Evolutionary conservation across 768 basidiomycete species (phyloP), one percentile per base, ranked within the genome.

Genomic region (Hygrophoropsis aurantiaca): DNA sequence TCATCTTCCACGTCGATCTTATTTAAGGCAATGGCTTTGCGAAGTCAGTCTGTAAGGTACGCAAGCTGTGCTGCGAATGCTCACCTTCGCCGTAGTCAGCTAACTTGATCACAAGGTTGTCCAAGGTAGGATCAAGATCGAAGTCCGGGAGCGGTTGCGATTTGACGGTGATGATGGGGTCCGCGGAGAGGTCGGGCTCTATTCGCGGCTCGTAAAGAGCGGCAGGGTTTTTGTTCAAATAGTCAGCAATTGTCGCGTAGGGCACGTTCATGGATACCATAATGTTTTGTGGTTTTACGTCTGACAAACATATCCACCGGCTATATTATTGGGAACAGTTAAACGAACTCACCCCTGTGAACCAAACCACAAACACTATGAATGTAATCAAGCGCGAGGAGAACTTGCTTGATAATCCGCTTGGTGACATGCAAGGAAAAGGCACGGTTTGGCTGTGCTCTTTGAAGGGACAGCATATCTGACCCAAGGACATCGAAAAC

Each of bases 351-450:
- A 59, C 64, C 59, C n/a, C 42, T 51, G 49, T 64, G 58, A 38
- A 59, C 44, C 15, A 57, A 33, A 1, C 49, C 40, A 25, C 56
- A 60, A 20, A 55, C 42, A 15, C 46, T 38, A 45, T 67, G 64
- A 39, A 65, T 53, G 44, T 60, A 67, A 34, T 60, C 55, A 5
- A 62, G 49, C 3, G 62, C 60, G n/a, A 64, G 55, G 25, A 67
- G 53, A 4, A 52, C 21, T 43, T 67, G 66, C 35, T 58, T 62
- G 27, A 57, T 50, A 21, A 67, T 55, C 23, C 44, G 37, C 40
- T 59, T 53, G 9, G 40, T 27, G 44, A 37, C 3, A n/a, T n/a
- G n/a, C n/a, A n/a, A n/a, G n/a, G n/a, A n/a, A n/a, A n/a, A n/a
- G n/a, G n/a, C n/a, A n/a, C 44, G 18, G 13, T 46, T 25, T 2